Percentiles rank a stretch among this genome's conserved stretches.
Evolutionary conservation across 1,139 yeast genomes (phyloP).

Genomic region (Blastobotrys elegans): DNA sequence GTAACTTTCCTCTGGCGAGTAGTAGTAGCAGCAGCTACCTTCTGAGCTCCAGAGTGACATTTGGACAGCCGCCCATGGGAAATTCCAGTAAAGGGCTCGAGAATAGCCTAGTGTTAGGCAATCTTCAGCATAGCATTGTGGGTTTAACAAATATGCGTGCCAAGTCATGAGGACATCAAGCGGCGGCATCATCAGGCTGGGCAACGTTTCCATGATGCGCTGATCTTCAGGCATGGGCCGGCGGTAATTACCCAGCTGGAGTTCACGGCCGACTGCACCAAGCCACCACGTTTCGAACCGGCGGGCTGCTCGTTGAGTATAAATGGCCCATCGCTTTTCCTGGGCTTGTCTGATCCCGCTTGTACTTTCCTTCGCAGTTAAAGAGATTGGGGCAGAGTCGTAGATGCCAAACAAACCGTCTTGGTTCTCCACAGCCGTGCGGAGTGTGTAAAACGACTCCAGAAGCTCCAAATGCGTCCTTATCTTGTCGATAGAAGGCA

Average conservation of each 20-base stretch:
- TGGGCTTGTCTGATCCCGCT: slow-evolving; percentile 2
- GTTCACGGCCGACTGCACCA: neutral
- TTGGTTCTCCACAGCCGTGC: slow-evolving; percentile 19
- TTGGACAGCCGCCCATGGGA: slow-evolving; percentile 31
- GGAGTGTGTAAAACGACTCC: slow-evolving; percentile 32
- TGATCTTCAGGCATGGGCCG: slow-evolving; percentile 1
- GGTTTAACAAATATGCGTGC: slow-evolving; percentile 38
- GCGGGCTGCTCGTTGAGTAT: slow-evolving; percentile 33
- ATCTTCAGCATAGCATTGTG: slow-evolving; percentile 33
- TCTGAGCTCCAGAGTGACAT: slow-evolving; percentile 29
- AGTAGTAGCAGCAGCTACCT: too few species aligned
- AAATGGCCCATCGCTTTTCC: slow-evolving; percentile 35
- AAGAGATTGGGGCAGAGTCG: neutral
- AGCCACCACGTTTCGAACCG: slow-evolving; percentile 35
- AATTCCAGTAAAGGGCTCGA: slow-evolving; percentile 29
- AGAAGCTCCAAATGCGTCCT: slow-evolving; percentile 37
- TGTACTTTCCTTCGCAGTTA: neutral
- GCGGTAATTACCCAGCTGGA: neutral
- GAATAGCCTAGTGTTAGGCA: slow-evolving; percentile 31
- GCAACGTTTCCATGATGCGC: neutral
- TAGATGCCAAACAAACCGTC: slow-evolving; percentile 20
- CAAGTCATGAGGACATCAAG: slow-evolving; percentile 41
- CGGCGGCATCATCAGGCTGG: slow-evolving; percentile 37
- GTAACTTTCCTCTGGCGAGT: slow-evolving; percentile 23
- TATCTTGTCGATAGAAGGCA: neutral